Conservation (phyloP, 202 grass and related monocot genomes). For the Thinopyrum obtusiflorum region DNA sequence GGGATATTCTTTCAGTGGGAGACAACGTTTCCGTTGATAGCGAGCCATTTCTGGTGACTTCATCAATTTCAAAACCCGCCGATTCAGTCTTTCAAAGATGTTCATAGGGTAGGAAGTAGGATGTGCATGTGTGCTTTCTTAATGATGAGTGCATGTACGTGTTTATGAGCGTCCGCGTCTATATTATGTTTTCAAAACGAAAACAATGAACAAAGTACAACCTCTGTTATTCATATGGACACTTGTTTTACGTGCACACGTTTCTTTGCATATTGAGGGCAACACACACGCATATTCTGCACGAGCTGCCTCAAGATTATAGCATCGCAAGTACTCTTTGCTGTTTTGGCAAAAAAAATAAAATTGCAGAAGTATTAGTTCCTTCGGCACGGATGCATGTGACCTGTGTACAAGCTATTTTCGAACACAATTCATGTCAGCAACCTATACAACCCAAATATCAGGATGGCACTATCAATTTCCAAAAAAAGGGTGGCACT, state of each 20-base stretch:
- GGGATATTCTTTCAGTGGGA: too few species aligned
- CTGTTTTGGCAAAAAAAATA: neutral
- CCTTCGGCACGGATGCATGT: neutral
- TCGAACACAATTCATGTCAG: slow-evolving; percentile 12
- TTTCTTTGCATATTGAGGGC: slow-evolving; percentile 12
- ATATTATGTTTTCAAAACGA: neutral
- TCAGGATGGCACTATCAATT: neutral
- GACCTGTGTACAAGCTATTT: slow-evolving; percentile 11
- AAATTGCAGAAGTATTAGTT: neutral
- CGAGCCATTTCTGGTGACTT: neutral
- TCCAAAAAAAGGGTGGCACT: neutral
- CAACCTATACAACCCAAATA: neutral
- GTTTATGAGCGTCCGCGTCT: neutral
- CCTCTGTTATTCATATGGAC: neutral
- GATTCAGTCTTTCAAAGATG: neutral
- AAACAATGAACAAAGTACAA: neutral
- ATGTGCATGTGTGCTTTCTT: too few species aligned
- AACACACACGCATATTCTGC: neutral
- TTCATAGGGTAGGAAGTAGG: neutral
- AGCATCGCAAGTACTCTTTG: neutral
- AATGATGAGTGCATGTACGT: neutral
- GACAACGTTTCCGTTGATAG: too few species aligned
- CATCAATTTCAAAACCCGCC: neutral
- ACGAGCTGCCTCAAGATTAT: neutral
- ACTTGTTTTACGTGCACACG: neutral